Evolutionary conservation across 1,139 yeast species (phyloP).

Genomic region (Blastobotrys raffinosifermentans): DNA sequence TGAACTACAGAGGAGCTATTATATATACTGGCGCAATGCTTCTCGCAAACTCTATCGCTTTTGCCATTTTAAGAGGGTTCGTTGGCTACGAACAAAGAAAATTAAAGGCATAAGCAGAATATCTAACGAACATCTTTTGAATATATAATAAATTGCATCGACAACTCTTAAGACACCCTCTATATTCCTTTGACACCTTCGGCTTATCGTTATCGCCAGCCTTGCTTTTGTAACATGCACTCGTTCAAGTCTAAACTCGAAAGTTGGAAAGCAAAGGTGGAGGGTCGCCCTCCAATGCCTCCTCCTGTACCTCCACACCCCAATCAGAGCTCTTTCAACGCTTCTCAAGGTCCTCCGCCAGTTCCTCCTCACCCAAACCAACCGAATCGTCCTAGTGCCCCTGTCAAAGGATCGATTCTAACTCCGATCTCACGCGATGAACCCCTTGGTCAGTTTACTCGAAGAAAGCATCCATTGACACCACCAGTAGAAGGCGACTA

Average conservation of each 20-base stretch:
- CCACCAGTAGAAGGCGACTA: slow-evolving; percentile 34
- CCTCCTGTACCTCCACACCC: no score
- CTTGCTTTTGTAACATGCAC: no score
- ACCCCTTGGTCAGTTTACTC: slow-evolving; percentile 36
- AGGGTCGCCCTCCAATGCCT: no score
- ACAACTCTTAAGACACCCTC: no score
- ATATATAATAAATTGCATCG: no score
- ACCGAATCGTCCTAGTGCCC: background rate
- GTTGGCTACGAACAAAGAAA: slow-evolving; percentile 5
- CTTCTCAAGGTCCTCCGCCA: no score
- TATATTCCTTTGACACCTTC: no score
- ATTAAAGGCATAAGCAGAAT: background rate
- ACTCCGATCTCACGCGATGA: slow-evolving; percentile 9
- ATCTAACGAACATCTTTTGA: background rate
- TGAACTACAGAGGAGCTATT: slow-evolving; percentile 16
- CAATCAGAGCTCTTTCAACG: no score
- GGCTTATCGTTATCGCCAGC: no score
- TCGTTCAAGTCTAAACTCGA: no score
- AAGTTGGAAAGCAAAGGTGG: no score
- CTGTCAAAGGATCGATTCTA: background rate
- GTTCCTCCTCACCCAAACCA: background rate
- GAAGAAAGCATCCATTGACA: slow-evolving; percentile 41
- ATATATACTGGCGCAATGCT: slow-evolving; percentile 18
- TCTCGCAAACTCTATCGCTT: slow-evolving; percentile 11
- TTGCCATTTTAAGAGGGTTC: slow-evolving; percentile 7